Evolutionary conservation across 192 early-diverging fungal genomes (phyloP).

Genomic region (Cladochytrium replicatum): DNA sequence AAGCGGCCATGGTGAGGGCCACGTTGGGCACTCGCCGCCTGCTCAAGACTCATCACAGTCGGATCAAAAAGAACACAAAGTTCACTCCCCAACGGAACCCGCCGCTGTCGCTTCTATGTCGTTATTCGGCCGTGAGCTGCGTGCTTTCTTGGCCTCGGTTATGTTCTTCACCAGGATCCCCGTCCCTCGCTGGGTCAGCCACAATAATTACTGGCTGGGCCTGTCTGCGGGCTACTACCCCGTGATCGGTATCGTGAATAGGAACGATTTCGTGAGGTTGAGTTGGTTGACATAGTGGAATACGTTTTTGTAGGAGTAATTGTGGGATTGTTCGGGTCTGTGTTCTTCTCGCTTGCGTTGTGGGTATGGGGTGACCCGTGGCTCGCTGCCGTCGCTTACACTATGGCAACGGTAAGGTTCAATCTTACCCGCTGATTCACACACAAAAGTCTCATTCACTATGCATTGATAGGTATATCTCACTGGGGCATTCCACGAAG

Average conservation of each 20-base stretch:
- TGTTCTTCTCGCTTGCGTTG: constrained; percentile 11
- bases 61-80: no score
- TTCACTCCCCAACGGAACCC: no score
- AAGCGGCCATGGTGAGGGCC: no score
- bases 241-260: constrained; percentile 16
- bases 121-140: constrained; percentile 13
- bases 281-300: no score
- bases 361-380: constrained; percentile 6
- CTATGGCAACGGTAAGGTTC: constrained; percentile 8
- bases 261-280: no score
- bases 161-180: constrained; percentile 23
- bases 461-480: constrained; percentile 1
- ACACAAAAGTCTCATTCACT: not conserved
- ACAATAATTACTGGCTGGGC: constrained; percentile 20
- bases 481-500: constrained; percentile 23
- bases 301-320: no score
- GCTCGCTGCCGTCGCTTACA: constrained; percentile 12
- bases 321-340: constrained; percentile 8
- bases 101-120: no score
- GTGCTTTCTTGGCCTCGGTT: constrained; percentile 14
- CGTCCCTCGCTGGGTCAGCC: constrained; percentile 21
- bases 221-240: constrained; percentile 18
- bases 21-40: no score
- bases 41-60: no score
- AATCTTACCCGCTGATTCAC: not conserved